Evolutionary conservation across 495 filamentous ascomycete species (phyloP).

Genomic region (Apiosordaria backusii): DNA sequence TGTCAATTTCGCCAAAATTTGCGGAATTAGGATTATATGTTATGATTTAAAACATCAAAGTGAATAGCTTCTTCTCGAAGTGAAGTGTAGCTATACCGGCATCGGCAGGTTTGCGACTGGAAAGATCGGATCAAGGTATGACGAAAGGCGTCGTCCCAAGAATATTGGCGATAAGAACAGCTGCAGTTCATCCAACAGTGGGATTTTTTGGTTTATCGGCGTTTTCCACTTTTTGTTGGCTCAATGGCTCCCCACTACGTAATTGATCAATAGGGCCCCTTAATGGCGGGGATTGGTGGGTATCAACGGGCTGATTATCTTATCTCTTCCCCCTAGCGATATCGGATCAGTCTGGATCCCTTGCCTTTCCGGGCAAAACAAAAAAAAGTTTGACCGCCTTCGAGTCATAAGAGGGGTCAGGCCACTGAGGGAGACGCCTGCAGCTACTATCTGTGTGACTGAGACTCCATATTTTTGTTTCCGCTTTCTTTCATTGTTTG

Average conservation of each 20-base stretch:
- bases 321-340: slow-evolving; percentile 14
- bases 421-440: not conserved
- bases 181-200: not conserved
- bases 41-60: not conserved
- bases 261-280: not conserved
- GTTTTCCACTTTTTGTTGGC: not conserved
- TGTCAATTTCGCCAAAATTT: not conserved
- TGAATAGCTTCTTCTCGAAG: not conserved
- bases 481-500: slow-evolving; percentile 1
- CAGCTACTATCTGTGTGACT: not conserved
- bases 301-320: slow-evolving; percentile 7
- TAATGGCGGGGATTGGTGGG: not conserved
- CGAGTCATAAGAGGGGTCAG: slow-evolving; percentile 14
- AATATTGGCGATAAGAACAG: not conserved
- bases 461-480: slow-evolving; percentile 1
- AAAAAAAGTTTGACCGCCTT: slow-evolving; percentile 16
- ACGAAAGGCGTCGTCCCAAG: not conserved
- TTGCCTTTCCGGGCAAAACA: not conserved
- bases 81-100: slow-evolving; percentile 4
- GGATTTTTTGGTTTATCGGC: not conserved
- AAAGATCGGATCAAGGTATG: not conserved
- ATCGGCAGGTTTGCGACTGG: not conserved
- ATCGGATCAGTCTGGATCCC: slow-evolving; percentile 4
- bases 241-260: slow-evolving; percentile 1
- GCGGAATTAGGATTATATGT: not conserved